Percentiles rank a stretch among this genome's conserved stretches.
phyloP scores from a whole-genome alignment of 345 rosid genomes.

The Cardamine chenopodiifolia region DNA sequence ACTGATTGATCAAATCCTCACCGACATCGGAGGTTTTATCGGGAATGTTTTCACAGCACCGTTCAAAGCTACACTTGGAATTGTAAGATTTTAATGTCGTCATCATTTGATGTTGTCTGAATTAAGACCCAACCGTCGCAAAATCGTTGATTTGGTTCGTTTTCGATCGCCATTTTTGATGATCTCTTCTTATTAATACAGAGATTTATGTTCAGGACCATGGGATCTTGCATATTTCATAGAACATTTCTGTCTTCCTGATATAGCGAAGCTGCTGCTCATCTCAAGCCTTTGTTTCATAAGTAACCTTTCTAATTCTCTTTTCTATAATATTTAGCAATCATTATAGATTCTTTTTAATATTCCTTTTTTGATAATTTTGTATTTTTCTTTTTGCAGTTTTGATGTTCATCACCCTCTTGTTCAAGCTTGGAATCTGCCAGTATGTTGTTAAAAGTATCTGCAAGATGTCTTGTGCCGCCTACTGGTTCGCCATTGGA shows the following conservation, averaged over 20 bases:
- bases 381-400: conserved; percentile 44
- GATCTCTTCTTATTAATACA: conserved; percentile 25
- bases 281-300: conserved; percentile 63
- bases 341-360: background rate
- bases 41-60: conserved; percentile 65
- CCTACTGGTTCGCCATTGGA: conserved; percentile 57
- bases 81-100: conserved; percentile 35
- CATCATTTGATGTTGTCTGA: conserved; percentile 17
- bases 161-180: background rate
- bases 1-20: background rate
- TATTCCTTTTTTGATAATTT: background rate
- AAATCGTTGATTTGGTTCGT: background rate
- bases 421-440: conserved; percentile 76
- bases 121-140: background rate
- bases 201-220: conserved; percentile 68
- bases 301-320: conserved; percentile 41
- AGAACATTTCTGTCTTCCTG: conserved; percentile 67
- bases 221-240: conserved; percentile 78
- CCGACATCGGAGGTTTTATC: conserved; percentile 53
- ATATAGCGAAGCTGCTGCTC: conserved; percentile 60
- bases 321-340: background rate
- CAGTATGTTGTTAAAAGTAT: conserved; percentile 69
- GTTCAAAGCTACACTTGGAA: conserved; percentile 58
- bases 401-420: conserved; percentile 63
- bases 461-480: conserved; percentile 73